Percentiles rank a stretch among this genome's conserved stretches.
Evolutionary conservation across 495 filamentous ascomycete species (phyloP).

Genomic region (Gamarada debralockiae): DNA sequence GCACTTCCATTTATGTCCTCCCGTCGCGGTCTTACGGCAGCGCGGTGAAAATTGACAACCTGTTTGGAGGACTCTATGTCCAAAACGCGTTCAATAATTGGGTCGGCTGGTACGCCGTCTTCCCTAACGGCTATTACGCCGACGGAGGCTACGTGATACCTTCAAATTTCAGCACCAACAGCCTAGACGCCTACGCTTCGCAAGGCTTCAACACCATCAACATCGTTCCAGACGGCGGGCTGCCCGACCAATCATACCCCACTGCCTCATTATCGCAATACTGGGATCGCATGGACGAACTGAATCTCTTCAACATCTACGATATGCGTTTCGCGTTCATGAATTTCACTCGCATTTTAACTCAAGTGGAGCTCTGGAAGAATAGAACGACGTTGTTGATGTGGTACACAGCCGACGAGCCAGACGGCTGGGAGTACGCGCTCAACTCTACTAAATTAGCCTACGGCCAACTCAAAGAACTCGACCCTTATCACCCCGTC

Average conservation of each 20-base stretch:
- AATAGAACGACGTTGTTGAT: conserved; percentile 52
- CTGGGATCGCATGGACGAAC: conserved; percentile 50
- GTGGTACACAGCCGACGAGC: conserved; percentile 68
- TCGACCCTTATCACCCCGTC: conserved; percentile 70
- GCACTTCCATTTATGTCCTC: conserved; percentile 48
- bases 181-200: conserved; percentile 35
- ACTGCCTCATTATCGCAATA: conserved; percentile 39
- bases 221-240: conserved; percentile 41
- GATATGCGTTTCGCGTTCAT: conserved; percentile 59
- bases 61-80: conserved; percentile 52
- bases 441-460: conserved; percentile 40
- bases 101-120: conserved; percentile 40
- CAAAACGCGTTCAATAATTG: conserved; percentile 21
- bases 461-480: conserved; percentile 39
- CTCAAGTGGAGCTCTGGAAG: conserved; percentile 49
- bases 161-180: conserved; percentile 32
- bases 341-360: conserved; percentile 47
- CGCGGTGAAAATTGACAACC: conserved; percentile 57
- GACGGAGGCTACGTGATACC: conserved; percentile 49
- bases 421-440: conserved; percentile 61
- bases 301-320: conserved; percentile 61
- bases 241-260: conserved; percentile 34
- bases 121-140: conserved; percentile 64
- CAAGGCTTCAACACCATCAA: conserved; percentile 53
- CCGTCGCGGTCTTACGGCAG: conserved; percentile 54